Base-by-base conservation (phyloP, 169 alveolate species). In the Plasmodium coatneyi region DNA sequence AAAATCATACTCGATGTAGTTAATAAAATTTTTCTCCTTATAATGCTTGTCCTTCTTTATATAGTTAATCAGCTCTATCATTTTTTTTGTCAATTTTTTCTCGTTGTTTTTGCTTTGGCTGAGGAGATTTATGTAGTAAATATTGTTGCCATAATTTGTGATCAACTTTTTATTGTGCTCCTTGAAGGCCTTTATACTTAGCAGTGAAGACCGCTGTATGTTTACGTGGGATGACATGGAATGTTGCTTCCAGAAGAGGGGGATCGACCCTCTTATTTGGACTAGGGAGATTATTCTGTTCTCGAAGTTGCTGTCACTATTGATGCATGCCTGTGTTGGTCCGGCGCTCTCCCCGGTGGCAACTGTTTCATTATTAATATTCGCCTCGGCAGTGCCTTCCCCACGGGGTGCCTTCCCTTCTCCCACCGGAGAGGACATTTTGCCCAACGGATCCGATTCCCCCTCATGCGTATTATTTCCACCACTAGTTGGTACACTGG, bases 221-320 rank as follows among this genome's bases (percentile, higher is more conserved):
- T 89, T 89, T 7, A 89, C 91, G 32, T 89, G 94, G 1, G 94
- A 89, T 5, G 94, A 89, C 94, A 89, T 89, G 28, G 94, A 80
- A 56, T 96, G 98, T 93, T 98, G 98, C 14, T 97, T 92, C 99
- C 99, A 99, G 54, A 97, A 89, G 41, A 98, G 84, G 0, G 99
- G 99, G 49, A 98, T 98, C 4, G 99, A 98, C 6, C 99, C 99
- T 92, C 99, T 97, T 30, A 98, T 97, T 95, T 98, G 98, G 19
- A 98, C 98, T 91, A 96, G 97, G 34, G 99, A 96, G 43, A 97
- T 97, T n/a, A 98, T 95, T 41, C 97, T 92, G 39, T 93, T 92
- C 5, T 96, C 95, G 43, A 96, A 94, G 16, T 95, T 92, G n/a
- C 84, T 78, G 39, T 96, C 96, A 5, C 93, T 95, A 6, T 97